Conservation (phyloP, 345 rosid genomes). For the Aurinia saxatilis region DNA sequence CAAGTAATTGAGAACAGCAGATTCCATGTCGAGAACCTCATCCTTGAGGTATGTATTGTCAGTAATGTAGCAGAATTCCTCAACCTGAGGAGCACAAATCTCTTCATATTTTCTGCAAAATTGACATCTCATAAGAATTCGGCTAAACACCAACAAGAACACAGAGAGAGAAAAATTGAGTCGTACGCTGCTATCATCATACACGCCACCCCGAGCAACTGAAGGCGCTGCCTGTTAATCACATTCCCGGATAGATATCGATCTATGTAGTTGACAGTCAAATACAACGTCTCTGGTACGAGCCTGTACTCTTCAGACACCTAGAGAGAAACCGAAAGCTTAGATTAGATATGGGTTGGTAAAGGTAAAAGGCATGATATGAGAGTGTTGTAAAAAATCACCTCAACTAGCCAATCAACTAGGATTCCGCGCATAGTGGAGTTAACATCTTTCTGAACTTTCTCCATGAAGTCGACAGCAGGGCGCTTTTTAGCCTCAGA, state of each 20-base stretch:
- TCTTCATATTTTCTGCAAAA: constrained; percentile 79
- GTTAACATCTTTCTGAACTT: constrained; percentile 72
- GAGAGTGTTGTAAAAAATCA: too few species aligned
- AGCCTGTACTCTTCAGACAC: constrained; percentile 97
- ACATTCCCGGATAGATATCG: constrained; percentile 85
- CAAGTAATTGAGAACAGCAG: constrained; percentile 67
- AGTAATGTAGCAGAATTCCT: constrained; percentile 90
- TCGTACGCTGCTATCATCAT: constrained; percentile 97
- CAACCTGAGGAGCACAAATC: constrained; percentile 96
- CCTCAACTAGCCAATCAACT: constrained; percentile 98
- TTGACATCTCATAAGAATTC: neutral
- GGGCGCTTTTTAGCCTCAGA: constrained; percentile 91
- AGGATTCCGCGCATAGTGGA: constrained; percentile 80
- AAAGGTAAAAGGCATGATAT: too few species aligned
- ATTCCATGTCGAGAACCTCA: constrained; percentile 95
- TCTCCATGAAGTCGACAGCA: constrained; percentile 68
- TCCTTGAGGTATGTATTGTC: constrained; percentile 91
- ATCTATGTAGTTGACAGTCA: constrained; percentile 88
- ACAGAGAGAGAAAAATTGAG: neutral
- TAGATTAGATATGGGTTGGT: too few species aligned
- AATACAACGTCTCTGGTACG: constrained; percentile 77
- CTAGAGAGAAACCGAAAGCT: too few species aligned
- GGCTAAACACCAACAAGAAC: neutral
- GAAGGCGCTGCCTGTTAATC: constrained; percentile 77
- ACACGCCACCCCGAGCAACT: constrained; percentile 91